These are phyloP conservation scores for Auriculariales sp. DNA, from an alignment of 768 basidiomycete species.

Conservation along the genomic window DNA sequence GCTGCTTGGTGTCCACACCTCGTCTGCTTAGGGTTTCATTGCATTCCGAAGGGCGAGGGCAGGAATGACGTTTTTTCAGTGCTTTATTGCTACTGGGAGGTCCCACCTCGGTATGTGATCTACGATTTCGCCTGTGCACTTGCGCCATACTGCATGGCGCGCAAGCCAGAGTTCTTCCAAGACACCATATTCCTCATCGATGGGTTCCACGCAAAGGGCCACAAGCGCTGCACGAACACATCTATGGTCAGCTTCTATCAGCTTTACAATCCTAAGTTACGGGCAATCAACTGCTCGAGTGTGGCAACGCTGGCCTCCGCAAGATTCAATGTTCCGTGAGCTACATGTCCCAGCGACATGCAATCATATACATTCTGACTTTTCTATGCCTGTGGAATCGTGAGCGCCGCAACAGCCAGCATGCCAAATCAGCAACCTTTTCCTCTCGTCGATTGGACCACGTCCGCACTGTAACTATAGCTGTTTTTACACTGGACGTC, in stretches of 20 bases:
- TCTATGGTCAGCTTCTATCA: conserved; percentile 17
- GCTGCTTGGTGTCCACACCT: background rate
- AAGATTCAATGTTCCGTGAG: conserved; percentile 17
- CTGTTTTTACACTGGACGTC: too few species aligned
- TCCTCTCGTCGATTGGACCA: too few species aligned
- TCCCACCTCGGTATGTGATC: conserved; percentile 15
- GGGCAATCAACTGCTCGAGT: conserved; percentile 18
- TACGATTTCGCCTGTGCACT: conserved; percentile 21
- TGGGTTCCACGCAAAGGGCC: conserved; percentile 18
- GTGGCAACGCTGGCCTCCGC: conserved; percentile 17
- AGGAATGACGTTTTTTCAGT: conserved; percentile 26
- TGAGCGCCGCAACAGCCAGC: too few species aligned
- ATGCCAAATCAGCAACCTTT: too few species aligned
- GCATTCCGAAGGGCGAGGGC: conserved; percentile 22
- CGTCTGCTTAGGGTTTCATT: background rate
- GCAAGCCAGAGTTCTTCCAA: conserved; percentile 17
- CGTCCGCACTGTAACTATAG: too few species aligned
- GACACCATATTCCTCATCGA: conserved; percentile 22
- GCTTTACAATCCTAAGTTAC: conserved; percentile 13
- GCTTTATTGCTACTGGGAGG: conserved; percentile 18
- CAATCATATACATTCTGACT: conserved; percentile 14
- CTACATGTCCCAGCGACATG: conserved; percentile 17
- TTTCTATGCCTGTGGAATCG: conserved; percentile 4
- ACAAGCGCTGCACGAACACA: conserved; percentile 19
- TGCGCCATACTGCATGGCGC: conserved; percentile 18